Conservation (phyloP, 2,329 filamentous ascomycete genomes). For the Fusarium xyrophilum region DNA sequence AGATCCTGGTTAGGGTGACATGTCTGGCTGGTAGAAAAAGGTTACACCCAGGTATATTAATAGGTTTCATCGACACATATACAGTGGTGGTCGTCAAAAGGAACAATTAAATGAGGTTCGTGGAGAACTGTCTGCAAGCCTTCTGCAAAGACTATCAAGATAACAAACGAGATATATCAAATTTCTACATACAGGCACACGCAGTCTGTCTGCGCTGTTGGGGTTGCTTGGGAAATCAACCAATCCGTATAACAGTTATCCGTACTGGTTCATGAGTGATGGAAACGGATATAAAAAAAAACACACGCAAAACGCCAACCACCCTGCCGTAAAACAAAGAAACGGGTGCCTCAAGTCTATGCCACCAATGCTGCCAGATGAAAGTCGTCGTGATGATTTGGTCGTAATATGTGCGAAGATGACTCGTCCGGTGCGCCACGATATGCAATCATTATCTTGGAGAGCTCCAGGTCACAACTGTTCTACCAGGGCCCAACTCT, state of each 20-base stretch:
- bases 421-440: slow-evolving; percentile 35
- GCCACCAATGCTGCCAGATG: slow-evolving; percentile 46
- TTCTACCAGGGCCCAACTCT: slow-evolving; percentile 67
- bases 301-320: slow-evolving; percentile 45
- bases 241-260: slow-evolving; percentile 30
- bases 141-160: not conserved
- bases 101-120: not conserved
- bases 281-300: slow-evolving; percentile 45
- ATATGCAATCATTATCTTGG: slow-evolving; percentile 37
- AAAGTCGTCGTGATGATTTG: slow-evolving; percentile 45
- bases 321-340: slow-evolving; percentile 41
- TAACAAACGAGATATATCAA: slow-evolving; percentile 19
- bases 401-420: slow-evolving; percentile 45
- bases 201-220: slow-evolving; percentile 25
- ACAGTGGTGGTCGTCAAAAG: not conserved
- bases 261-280: slow-evolving; percentile 32
- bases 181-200: slow-evolving; percentile 39
- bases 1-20: not conserved
- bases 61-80: not conserved
- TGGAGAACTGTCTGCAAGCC: not conserved
- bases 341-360: slow-evolving; percentile 47
- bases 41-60: not conserved
- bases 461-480: not conserved
- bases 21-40: not conserved
- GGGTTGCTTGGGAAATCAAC: slow-evolving; percentile 13